Evolutionary conservation across 768 basidiomycete genomes (phyloP).

Genomic region (Tephrocybe sp.): DNA sequence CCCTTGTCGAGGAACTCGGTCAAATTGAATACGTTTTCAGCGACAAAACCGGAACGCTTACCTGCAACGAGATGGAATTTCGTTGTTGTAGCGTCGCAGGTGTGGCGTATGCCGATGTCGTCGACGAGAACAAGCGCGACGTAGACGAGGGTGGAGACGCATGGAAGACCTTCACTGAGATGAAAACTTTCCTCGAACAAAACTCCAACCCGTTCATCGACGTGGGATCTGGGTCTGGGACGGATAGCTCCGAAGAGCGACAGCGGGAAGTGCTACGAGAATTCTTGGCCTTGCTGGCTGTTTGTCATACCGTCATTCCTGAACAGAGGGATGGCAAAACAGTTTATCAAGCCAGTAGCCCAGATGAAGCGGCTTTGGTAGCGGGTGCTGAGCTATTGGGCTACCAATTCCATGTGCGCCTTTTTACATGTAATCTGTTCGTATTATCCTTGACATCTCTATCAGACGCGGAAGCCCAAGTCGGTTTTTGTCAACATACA

Average conservation of each 20-base stretch:
- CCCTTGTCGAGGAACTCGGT: constrained; percentile 96
- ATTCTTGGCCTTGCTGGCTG: constrained; percentile 82
- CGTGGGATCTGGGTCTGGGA: constrained; percentile 31
- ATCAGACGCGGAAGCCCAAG: constrained; percentile 90
- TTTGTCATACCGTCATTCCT: constrained; percentile 98
- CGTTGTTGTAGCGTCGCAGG: constrained; percentile 88
- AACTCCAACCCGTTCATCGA: constrained; percentile 63
- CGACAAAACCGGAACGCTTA: constrained; percentile 94
- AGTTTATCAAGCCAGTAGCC: constrained; percentile 93
- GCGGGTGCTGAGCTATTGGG: constrained; percentile 90
- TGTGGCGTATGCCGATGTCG: constrained; percentile 83
- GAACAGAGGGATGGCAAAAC: constrained; percentile 89
- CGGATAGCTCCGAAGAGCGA: constrained; percentile 28
- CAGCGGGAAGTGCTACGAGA: constrained; percentile 62
- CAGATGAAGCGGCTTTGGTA: constrained; percentile 96
- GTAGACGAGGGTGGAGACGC: constrained; percentile 56
- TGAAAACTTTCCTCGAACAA: constrained; percentile 56
- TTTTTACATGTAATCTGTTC: background rate
- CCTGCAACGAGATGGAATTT: constrained; percentile 99
- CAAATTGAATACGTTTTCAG: constrained; percentile 98
- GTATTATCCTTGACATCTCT: background rate
- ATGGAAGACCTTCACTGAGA: constrained; percentile 80
- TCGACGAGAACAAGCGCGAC: constrained; percentile 83
- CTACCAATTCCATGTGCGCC: constrained; percentile 88
- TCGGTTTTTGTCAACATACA: constrained; percentile 88